These are phyloP conservation scores for Termitomyces sp. DNA, from an alignment of 768 basidiomycete species.

Conservation along the genomic window DNA sequence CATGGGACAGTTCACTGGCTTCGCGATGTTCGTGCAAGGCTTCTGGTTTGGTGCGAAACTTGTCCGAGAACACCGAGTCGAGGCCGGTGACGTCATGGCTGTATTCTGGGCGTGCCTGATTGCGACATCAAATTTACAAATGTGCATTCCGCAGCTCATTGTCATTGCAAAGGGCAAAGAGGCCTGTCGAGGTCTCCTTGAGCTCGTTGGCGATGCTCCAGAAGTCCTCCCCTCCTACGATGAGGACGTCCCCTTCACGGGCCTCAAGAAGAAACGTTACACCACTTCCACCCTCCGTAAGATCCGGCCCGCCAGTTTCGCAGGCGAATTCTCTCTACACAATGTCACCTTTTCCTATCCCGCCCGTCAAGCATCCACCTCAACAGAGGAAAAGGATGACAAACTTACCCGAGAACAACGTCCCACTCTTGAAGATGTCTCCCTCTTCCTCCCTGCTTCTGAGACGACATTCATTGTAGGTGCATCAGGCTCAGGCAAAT, in stretches of 20 bases:
- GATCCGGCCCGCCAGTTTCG: slow-evolving; percentile 58
- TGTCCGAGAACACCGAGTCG: slow-evolving; percentile 68
- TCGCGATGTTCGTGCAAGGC: slow-evolving; percentile 92
- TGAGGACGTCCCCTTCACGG: background rate
- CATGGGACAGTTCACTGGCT: slow-evolving; percentile 72
- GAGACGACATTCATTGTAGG: slow-evolving; percentile 92
- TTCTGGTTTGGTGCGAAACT: slow-evolving; percentile 95
- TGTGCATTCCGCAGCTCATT: slow-evolving; percentile 79
- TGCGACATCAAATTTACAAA: slow-evolving; percentile 81
- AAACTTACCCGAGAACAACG: slow-evolving; percentile 47
- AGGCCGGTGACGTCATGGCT: slow-evolving; percentile 82
- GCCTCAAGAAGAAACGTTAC: slow-evolving; percentile 27
- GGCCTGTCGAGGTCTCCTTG: slow-evolving; percentile 64
- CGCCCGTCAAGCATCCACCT: slow-evolving; percentile 33
- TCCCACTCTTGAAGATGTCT: slow-evolving; percentile 59
- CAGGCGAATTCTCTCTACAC: slow-evolving; percentile 71
- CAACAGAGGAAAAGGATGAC: background rate
- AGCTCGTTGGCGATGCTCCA: slow-evolving; percentile 47
- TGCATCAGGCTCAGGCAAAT: slow-evolving; percentile 88
- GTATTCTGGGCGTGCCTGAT: slow-evolving; percentile 98
- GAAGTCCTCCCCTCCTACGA: slow-evolving; percentile 6
- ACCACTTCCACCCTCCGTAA: slow-evolving; percentile 39
- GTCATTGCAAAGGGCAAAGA: slow-evolving; percentile 77
- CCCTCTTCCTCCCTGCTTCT: slow-evolving; percentile 63
- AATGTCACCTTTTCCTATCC: slow-evolving; percentile 84